Evolutionary conservation across 441 rosid species (phyloP), one percentile per base, ranked within the genome.

Genomic region (Corymbia calophylla): DNA sequence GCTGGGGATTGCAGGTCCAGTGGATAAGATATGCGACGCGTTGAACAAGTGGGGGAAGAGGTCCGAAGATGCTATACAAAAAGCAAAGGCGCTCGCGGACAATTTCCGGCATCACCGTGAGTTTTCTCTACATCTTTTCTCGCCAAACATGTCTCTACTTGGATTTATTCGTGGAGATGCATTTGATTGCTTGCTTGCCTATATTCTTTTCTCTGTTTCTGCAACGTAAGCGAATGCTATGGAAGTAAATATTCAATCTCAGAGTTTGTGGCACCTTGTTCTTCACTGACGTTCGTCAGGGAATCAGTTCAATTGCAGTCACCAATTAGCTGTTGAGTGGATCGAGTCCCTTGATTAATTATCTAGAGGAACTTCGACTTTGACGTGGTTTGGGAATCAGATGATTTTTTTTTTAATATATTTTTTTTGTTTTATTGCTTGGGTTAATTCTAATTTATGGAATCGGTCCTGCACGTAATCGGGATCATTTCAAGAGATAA

Each of bases 371-470:
- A 47, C 2, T 10, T 64, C 80, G 32, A 68, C 2, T 66, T 66
- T 39, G 44, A 39, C 44, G 44, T 39, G 44, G 44, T 39, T 39
- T 39, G 44, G 44, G 44, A 39, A 39, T 39, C 44, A 39, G 44
- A 39, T 39, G 44, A 39, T 39, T 39, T 39, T 39, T 35, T 39
- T 39, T 39, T 39, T 39, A 39, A 39, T 39, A 39, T 3, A 39
- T 54, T 19, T 54, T 54, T 53, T 18, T 55, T 1, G 23, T 56
- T 56, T 0, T 56, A 8, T 56, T 56, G 12, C 29, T 27, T 0
- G 1, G 1, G 60, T 0, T 1, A 4, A 56, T 8, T 56, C 60
- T 56, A 56, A 56, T 19, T 21, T 56, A 1, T 1, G 12, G 60
- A 56, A 56, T 56, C 44, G 44, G 44, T 39, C 44, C 44, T 39